Conservation (phyloP, 1,284 basidiomycete species). For the Golubevia pallescens region DNA sequence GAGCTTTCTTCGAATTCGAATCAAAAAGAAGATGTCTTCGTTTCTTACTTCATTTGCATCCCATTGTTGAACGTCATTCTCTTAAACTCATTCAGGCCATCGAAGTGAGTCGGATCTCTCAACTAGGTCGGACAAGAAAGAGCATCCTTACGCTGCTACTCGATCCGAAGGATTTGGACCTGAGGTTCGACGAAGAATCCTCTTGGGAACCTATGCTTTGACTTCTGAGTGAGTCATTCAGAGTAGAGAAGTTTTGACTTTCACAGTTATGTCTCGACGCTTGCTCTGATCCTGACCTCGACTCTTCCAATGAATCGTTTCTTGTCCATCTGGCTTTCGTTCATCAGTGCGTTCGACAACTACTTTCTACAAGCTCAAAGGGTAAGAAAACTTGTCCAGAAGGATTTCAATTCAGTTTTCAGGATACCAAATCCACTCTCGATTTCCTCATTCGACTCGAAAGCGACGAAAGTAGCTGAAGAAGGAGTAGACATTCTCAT, state of each 20-base stretch:
- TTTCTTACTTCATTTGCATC: neutral
- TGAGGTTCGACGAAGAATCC: conserved; percentile 84
- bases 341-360: conserved; percentile 84
- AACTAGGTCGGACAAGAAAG: neutral
- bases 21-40: too few relatives aligned
- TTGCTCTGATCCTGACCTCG: neutral
- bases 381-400: conserved; percentile 74
- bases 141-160: conserved; percentile 44
- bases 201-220: conserved; percentile 91
- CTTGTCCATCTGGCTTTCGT: neutral
- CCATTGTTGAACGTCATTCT: conserved; percentile 15
- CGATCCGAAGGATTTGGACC: conserved; percentile 75
- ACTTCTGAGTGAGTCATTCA: conserved; percentile 77
- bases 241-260: neutral
- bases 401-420: conserved; percentile 79
- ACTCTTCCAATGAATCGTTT: neutral
- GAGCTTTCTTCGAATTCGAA: conserved; percentile 35
- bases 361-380: conserved; percentile 91
- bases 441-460: too few relatives aligned
- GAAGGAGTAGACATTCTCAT: conserved; percentile 77
- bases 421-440: conserved; percentile 69
- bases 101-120: conserved; percentile 9
- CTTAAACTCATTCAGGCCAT: conserved; percentile 6
- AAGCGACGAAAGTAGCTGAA: neutral
- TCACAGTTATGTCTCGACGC: neutral